Evolutionary conservation across 306 rosid species (phyloP), one percentile per base, ranked within the genome.

Genomic region (Casuarina cunninghamiana): DNA sequence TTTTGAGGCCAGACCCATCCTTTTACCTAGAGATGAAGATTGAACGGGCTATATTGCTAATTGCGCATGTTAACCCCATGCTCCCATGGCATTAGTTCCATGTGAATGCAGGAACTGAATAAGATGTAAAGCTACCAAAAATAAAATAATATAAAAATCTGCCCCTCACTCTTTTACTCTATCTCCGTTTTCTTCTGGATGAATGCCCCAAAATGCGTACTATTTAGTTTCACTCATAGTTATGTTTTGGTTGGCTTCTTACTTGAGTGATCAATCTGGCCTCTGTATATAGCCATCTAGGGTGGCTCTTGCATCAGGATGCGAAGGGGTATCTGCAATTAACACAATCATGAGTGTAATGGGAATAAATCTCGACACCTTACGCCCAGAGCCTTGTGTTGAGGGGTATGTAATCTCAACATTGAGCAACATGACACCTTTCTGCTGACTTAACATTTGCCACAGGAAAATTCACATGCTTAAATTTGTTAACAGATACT

Each of bases 261-360:
- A 75, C 65, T 71, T 65, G 60, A 66, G 53, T 85, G 77, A 78
- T 71, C 15, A 62, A 1, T 55, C 71, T n/a, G 75, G 44, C 53
- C 74, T 75, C 37, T 82, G 61, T 77, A 16, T 86, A 68, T 74
- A 92, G 99, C 97, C 99, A 74, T 89, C 99, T 53, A 88, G 93
- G 79, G 93, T 91, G 84, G 83, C 97, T 81, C 90, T 93, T 50
- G 81, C 81, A 78, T 87, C 91, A 42, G 99, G 99, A 70, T 91
- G 96, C 9, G 96, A 95, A 73, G 99, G 99, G 42, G 68, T 95
- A 74, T 73, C 99, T 38, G 99, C 99, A 61, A 95, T 95, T 66
- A 95, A 93, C 79, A 95, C 99, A 43, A 89, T 95, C 85, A 95
- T 95, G 97, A 95, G 99, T 37, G 97, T 93, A 73, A 95, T 95